These are phyloP conservation scores for Tephrocybe sp. DNA, from an alignment of 768 basidiomycete species.

Conservation along the genomic window DNA sequence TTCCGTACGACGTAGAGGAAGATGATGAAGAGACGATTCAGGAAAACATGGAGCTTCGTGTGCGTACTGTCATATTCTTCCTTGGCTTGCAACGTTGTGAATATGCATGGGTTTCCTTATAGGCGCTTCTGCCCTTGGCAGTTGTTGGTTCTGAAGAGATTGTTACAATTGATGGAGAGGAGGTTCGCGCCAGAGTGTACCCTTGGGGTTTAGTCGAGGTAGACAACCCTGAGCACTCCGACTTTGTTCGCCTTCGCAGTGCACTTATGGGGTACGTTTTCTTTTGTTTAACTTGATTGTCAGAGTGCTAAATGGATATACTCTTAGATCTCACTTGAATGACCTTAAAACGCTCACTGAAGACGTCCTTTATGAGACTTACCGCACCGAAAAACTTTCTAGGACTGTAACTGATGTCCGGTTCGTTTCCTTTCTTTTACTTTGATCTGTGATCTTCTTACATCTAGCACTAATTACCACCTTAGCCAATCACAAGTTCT, in stretches of 20 bases:
- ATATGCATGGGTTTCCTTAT: conserved; percentile 1
- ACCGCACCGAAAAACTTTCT: conserved; percentile 87
- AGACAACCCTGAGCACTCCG: conserved; percentile 89
- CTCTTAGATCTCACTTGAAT: conserved; percentile 67
- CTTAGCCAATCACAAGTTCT: conserved; percentile 65
- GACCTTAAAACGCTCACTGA: conserved; percentile 84
- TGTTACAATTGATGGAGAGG: conserved; percentile 75
- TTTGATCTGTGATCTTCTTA: conserved; percentile 1
- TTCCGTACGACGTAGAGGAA: conserved; percentile 92
- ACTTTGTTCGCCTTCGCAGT: conserved; percentile 74
- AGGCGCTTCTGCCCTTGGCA: conserved; percentile 79
- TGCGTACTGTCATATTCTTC: conserved; percentile 26
- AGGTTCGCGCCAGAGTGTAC: conserved; percentile 78
- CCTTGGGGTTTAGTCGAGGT: conserved; percentile 93
- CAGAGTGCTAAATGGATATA: conserved; percentile 7
- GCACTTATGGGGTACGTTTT: conserved; percentile 62
- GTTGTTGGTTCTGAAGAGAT: conserved; percentile 89
- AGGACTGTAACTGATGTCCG: conserved; percentile 59
- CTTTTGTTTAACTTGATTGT: conserved; percentile 24
- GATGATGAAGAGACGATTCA: conserved; percentile 90
- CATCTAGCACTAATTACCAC: not conserved
- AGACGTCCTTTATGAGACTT: conserved; percentile 84
- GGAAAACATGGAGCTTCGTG: conserved; percentile 86
- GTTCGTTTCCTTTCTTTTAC: conserved; percentile 23
- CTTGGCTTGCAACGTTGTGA: not conserved